Evolutionary conservation across 495 filamentous ascomycete species (phyloP), one percentile per base, ranked within the genome.

Genomic region (Penicillium waksmanii): DNA sequence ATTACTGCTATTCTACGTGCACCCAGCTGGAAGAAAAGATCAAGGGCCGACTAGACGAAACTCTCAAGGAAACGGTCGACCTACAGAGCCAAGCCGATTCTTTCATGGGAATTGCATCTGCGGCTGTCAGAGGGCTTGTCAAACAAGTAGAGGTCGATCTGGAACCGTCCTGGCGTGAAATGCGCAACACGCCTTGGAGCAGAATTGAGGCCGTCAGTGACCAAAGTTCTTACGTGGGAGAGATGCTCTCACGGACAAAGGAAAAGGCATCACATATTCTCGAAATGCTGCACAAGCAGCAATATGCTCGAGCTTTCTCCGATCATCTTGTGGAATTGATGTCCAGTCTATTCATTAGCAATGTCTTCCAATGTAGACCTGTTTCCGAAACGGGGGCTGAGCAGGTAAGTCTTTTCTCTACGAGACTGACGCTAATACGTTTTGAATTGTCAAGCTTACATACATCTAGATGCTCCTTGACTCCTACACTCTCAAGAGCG

Each of bases 111-210:
- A 92, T 98, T 52, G 94, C 93, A 3, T 93, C 89, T 66, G 90
- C 93, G 18, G 91, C 92, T 9, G 88, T 98, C 10, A 82, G 92
- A 36, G 84, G 88, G 5, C 84, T 98, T 51, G 93, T 97, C 1
- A 85, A 89, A 55, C 88, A 87, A 64, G 89, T 96, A 10, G 92
- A 97, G 64, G 57, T 88, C 7, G 87, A 89, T 23, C 86, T 91
- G 62, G 95, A 97, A 60, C 85, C 89, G 3, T 87, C 86, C 12
- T 98, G 93, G 94, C 86, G 94, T 53, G 96, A 98, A 78, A 98
- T 98, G 95, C 89, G 90, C 57, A 96, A 96, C 67, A 95, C 87
- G 0, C 89, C 92, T n/a, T 98, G 95, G 95, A 88, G 87, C 68
- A 91, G 89, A 61, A 88, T 98, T 77, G 96, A 98, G 63, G 87